Evolutionary conservation across 2,329 filamentous ascomycete genomes (phyloP).

Genomic region (Aspergillus sp.): DNA sequence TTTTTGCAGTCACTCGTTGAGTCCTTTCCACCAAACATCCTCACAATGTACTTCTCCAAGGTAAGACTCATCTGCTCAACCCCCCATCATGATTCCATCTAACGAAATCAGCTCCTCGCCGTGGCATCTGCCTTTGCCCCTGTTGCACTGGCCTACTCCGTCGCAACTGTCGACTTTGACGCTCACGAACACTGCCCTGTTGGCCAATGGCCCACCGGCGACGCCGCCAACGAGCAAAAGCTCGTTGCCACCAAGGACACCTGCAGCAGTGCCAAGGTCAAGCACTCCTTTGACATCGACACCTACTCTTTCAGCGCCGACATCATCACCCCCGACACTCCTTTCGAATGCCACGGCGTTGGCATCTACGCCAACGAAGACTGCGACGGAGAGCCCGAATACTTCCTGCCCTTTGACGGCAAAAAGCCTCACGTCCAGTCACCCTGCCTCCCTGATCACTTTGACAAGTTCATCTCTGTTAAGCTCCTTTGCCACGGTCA

Average conservation of each 20-base stretch:
- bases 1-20: too few species aligned
- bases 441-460: too few species aligned
- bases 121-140: constrained; percentile 9
- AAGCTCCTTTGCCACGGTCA: too few species aligned
- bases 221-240: background rate
- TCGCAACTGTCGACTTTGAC: constrained; percentile 7
- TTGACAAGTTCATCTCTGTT: too few species aligned
- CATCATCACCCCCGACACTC: constrained; percentile 7
- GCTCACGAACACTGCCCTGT: constrained; percentile 8
- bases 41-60: background rate
- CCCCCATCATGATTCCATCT: background rate
- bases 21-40: too few species aligned
- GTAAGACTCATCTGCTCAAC: background rate
- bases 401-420: constrained; percentile 6
- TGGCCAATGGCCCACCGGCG: background rate
- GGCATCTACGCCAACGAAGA: constrained; percentile 9
- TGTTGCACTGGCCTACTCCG: constrained; percentile 8
- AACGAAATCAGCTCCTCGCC: constrained; percentile 4
- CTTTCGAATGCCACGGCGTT: constrained; percentile 7
- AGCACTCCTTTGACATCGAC: constrained; percentile 11
- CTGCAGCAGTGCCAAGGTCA: constrained; percentile 9
- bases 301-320: constrained; percentile 9
- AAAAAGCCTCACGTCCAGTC: too few species aligned
- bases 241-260: constrained; percentile 5
- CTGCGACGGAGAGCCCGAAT: constrained; percentile 8